Evolutionary conservation across 2,329 filamentous ascomycete species (phyloP).

Genomic region (Colletotrichum cereale): DNA sequence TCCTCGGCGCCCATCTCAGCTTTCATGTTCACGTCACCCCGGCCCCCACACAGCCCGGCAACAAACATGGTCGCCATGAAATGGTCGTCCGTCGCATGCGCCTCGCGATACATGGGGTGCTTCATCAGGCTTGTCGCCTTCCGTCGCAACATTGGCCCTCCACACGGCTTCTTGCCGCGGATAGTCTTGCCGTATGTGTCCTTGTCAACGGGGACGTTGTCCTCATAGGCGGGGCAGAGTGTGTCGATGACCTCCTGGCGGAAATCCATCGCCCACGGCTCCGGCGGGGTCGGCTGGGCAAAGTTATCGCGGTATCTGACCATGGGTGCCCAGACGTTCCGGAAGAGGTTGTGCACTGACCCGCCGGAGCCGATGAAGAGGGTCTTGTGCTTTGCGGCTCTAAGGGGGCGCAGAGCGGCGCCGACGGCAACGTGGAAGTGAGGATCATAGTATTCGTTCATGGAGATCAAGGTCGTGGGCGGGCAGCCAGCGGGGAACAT

Average conservation of each 20-base stretch:
- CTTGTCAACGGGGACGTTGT: conserved; percentile 63
- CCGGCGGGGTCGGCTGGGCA: conserved; percentile 69
- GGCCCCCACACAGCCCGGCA: conserved; percentile 65
- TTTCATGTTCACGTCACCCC: conserved; percentile 57
- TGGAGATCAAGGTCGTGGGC: conserved; percentile 65
- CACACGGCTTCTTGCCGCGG: conserved; percentile 42
- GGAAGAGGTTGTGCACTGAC: conserved; percentile 78
- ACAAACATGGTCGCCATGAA: conserved; percentile 76
- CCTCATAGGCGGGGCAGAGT: conserved; percentile 44
- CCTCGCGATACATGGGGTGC: conserved; percentile 73
- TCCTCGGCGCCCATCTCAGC: conserved; percentile 67
- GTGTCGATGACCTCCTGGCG: conserved; percentile 65
- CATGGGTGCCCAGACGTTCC: conserved; percentile 76
- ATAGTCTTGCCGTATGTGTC: conserved; percentile 29
- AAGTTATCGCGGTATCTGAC: conserved; percentile 73
- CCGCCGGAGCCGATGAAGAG: conserved; percentile 72
- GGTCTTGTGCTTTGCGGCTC: conserved; percentile 55
- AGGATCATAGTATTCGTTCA: conserved; percentile 55
- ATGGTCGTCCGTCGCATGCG: conserved; percentile 78
- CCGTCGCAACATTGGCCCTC: conserved; percentile 66
- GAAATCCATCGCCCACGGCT: conserved; percentile 73
- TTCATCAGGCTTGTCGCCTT: conserved; percentile 75
- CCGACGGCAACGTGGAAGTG: conserved; percentile 66
- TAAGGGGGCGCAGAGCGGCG: conserved; percentile 65
- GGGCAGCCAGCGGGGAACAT: conserved; percentile 77